phyloP scores from a whole-genome alignment of 257 asterid species.

The Coffea canephora region DNA sequence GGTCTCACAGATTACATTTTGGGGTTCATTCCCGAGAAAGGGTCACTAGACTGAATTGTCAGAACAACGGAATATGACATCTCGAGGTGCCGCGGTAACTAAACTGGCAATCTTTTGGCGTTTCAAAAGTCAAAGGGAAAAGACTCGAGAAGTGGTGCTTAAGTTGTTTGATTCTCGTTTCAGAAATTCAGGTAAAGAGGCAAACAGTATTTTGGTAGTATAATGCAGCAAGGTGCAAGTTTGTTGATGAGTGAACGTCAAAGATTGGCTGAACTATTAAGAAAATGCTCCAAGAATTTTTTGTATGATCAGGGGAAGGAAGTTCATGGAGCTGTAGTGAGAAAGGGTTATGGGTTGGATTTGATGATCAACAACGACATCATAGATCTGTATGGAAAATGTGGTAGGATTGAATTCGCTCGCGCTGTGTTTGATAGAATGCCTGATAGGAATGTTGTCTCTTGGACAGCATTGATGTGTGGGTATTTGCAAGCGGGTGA shows the following conservation, averaged over 20 bases:
- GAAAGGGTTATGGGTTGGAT: constrained; percentile 45
- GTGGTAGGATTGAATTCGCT: constrained; percentile 41
- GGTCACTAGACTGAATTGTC: neutral
- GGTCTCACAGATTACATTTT: neutral
- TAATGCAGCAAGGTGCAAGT: constrained; percentile 8
- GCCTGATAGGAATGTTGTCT: constrained; percentile 54
- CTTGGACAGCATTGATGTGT: constrained; percentile 62
- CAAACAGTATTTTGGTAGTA: neutral
- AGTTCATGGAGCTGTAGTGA: constrained; percentile 46
- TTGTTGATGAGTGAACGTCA: constrained; percentile 39
- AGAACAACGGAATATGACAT: neutral
- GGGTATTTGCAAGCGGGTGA: constrained; percentile 38
- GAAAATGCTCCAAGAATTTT: constrained; percentile 45
- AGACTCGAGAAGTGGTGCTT: neutral
- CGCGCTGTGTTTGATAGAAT: constrained; percentile 43
- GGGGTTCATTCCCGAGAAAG: neutral
- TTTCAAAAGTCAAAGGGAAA: neutral
- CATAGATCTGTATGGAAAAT: constrained; percentile 48
- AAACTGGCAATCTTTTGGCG: neutral
- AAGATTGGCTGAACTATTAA: constrained; percentile 39
- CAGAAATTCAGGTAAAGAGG: neutral
- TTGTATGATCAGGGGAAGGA: constrained; percentile 41
- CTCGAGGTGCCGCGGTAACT: neutral
- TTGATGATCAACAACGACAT: constrained; percentile 43
- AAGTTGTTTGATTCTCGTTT: neutral